Evolutionary conservation across 139 green algal genomes (phyloP), one percentile per base, ranked within the genome.

Genomic region (Coelastrella sp.): DNA sequence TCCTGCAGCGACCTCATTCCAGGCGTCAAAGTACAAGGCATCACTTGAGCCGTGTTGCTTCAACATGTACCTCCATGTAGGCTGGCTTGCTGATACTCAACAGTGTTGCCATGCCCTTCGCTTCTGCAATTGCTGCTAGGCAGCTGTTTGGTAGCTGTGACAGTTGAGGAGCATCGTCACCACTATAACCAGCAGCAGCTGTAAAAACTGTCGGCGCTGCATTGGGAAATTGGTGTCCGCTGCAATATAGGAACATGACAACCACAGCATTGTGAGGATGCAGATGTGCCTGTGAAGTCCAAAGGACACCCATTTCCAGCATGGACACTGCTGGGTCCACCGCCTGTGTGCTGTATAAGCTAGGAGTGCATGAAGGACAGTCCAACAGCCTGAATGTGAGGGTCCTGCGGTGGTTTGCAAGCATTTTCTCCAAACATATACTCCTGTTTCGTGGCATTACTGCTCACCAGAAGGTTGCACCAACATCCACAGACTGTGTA

Each of bases 1-100:
- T n/a, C n/a, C n/a, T n/a, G n/a, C n/a, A n/a, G n/a, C n/a, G n/a
- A n/a, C n/a, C n/a, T n/a, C n/a, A n/a, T n/a, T n/a, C n/a, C n/a
- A n/a, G n/a, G n/a, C n/a, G n/a, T n/a, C n/a, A n/a, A n/a, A n/a
- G n/a, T n/a, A n/a, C n/a, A n/a, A n/a, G n/a, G n/a, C n/a, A n/a
- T n/a, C n/a, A n/a, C n/a, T n/a, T n/a, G n/a, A n/a, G n/a, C n/a
- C n/a, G n/a, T n/a, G n/a, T n/a, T n/a, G n/a, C n/a, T n/a, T n/a
- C n/a, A n/a, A n/a, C n/a, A n/a, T n/a, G n/a, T 37, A 82, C 75
- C 75, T 82, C 75, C 23, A 51, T 71, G 53, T 71, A 82, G 3
- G 27, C 75, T 37, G 75, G 7, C 4, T 43, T 63, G 53, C 75
- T 82, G 51, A 82, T 15, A 21, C 3, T 35, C 51, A 82, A 53